These are phyloP conservation scores for Jaltomata sinuosa DNA, from an alignment of 257 asterid genomes.

Conservation along the genomic window DNA sequence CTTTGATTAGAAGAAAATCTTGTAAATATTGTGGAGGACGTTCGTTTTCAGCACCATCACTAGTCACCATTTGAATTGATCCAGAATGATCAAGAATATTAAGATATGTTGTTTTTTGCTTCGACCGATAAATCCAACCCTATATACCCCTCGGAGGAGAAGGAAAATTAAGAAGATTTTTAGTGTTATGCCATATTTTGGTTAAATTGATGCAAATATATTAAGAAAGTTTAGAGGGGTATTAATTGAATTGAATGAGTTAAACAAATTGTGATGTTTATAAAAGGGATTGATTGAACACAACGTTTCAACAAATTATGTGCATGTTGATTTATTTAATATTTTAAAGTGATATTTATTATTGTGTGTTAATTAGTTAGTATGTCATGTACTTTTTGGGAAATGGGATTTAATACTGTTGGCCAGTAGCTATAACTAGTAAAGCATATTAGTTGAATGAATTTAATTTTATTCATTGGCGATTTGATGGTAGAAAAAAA, in stretches of 20 bases:
- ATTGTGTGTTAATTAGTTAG: not conserved
- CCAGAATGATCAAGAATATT: not conserved
- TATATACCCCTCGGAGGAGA: not conserved
- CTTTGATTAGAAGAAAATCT: constrained; percentile 16
- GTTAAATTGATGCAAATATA: not conserved
- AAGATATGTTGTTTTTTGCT: not conserved
- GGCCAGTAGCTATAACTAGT: not conserved
- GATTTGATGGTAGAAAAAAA: not conserved
- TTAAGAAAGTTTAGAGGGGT: not conserved
- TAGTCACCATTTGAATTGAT: not conserved
- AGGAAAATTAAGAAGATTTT: not conserved
- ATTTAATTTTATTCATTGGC: not conserved
- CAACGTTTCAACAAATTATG: not conserved
- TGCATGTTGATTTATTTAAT: not conserved
- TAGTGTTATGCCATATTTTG: not conserved
- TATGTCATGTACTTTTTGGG: not conserved
- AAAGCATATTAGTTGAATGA: not conserved
- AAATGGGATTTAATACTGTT: not conserved
- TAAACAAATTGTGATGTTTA: not conserved
- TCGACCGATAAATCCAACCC: not conserved
- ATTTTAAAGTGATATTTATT: not conserved
- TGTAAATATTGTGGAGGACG: constrained; percentile 9
- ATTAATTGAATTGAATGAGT: not conserved
- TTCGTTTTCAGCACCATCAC: not conserved
- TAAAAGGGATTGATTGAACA: not conserved